Evolutionary conservation across 345 rosid species (phyloP).

Genomic region (Bruguiera sexangula): DNA sequence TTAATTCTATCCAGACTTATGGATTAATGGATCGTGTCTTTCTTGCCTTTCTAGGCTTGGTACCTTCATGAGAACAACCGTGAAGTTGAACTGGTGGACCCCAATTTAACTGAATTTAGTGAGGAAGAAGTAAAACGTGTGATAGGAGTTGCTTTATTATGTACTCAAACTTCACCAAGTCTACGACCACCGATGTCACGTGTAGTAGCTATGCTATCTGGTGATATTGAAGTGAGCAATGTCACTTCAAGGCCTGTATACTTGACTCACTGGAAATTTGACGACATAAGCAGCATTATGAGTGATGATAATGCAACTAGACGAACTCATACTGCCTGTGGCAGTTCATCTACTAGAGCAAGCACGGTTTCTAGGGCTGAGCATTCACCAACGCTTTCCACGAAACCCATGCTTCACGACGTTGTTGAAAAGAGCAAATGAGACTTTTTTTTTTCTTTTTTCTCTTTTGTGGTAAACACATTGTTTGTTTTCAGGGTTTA

Average conservation of each 20-base stretch:
- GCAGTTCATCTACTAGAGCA: slow-evolving; percentile 16
- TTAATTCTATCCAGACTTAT: background rate
- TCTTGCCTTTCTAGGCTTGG: slow-evolving; percentile 50
- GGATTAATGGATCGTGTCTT: background rate
- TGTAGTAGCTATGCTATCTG: slow-evolving; percentile 60
- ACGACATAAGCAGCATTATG: slow-evolving; percentile 33
- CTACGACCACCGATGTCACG: slow-evolving; percentile 65
- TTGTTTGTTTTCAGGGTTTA: too few species aligned
- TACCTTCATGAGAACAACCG: slow-evolving; percentile 42
- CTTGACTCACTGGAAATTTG: slow-evolving; percentile 53
- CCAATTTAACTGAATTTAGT: slow-evolving; percentile 30
- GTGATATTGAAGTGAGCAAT: slow-evolving; percentile 57
- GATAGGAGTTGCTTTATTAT: slow-evolving; percentile 54
- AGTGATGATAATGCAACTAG: background rate
- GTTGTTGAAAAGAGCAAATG: slow-evolving; percentile 13
- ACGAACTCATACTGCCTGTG: slow-evolving; percentile 1
- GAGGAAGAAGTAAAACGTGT: slow-evolving; percentile 46
- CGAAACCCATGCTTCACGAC: slow-evolving; percentile 20
- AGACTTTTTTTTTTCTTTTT: too few species aligned
- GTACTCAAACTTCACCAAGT: slow-evolving; percentile 58
- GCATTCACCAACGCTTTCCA: background rate
- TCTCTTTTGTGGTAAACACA: too few species aligned
- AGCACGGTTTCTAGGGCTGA: slow-evolving; percentile 4
- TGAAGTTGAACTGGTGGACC: slow-evolving; percentile 42
- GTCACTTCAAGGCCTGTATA: slow-evolving; percentile 45